These are phyloP conservation scores for Sugiyamaella paludigena DNA, from an alignment of 1,139 yeast genomes.

Conservation along the genomic window DNA sequence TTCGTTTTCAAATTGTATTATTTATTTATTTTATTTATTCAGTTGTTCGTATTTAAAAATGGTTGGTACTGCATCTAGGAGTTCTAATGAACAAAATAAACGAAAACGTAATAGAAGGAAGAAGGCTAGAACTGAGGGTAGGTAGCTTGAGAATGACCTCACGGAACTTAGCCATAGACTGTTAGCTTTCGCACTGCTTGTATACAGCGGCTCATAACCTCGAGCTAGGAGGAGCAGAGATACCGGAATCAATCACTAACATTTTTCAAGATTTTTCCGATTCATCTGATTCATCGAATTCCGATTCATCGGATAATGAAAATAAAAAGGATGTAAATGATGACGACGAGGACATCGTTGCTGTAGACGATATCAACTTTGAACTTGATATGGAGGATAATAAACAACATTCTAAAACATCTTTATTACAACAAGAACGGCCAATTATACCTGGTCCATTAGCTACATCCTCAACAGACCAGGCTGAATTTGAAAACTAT, in stretches of 20 bases:
- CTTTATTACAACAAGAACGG: conserved; percentile 3
- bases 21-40: neutral
- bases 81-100: conserved; percentile 12
- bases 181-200: too few relatives aligned
- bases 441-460: conserved; percentile 22
- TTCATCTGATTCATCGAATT: conserved; percentile 17
- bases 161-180: too few relatives aligned
- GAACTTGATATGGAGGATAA: conserved; percentile 15
- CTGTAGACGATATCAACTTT: conserved; percentile 17
- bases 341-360: conserved; percentile 17
- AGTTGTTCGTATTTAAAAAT: neutral
- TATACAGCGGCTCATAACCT: too few relatives aligned
- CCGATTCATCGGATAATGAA: conserved; percentile 18
- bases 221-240: too few relatives aligned
- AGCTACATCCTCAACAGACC: conserved; percentile 16
- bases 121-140: conserved; percentile 37
- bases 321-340: conserved; percentile 3
- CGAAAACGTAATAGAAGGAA: conserved; percentile 32
- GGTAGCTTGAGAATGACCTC: too few relatives aligned
- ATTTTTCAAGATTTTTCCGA: conserved; percentile 29
- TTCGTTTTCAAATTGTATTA: neutral
- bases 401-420: neutral
- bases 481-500: conserved; percentile 31
- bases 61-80: conserved; percentile 14
- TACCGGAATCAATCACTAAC: conserved; percentile 5